Percentiles rank a stretch among this genome's conserved stretches.
phyloP scores from a whole-genome alignment of 2,329 filamentous ascomycete genomes.

The Fusarium pilosicola region DNA sequence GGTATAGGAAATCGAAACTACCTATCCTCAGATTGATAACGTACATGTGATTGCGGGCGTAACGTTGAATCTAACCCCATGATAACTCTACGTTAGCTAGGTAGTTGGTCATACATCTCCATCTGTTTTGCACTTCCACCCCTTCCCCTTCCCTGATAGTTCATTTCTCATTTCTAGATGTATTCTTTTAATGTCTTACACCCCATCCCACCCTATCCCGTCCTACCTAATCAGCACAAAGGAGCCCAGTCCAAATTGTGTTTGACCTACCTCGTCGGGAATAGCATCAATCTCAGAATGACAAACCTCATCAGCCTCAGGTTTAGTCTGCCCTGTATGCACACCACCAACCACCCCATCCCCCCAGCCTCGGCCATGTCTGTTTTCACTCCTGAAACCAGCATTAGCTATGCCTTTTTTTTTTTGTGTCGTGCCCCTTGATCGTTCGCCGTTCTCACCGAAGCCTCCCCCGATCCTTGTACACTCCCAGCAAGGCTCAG shows the following conservation, averaged over 20 bases:
- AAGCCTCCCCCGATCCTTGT: constrained; percentile 14
- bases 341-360: neutral
- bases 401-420: constrained; percentile 1
- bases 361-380: constrained; percentile 3
- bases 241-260: neutral
- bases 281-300: constrained; percentile 27
- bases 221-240: neutral
- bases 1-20: constrained; percentile 7
- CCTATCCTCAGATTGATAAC: neutral
- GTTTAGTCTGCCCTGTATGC: constrained; percentile 1
- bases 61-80: neutral
- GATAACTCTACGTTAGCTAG: neutral
- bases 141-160: constrained; percentile 6
- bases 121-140: constrained; percentile 15
- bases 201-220: neutral
- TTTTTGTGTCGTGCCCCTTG: neutral
- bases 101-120: neutral
- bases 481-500: constrained; percentile 2
- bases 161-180: neutral
- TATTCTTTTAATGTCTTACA: neutral
- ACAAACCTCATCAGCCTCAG: constrained; percentile 8
- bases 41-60: constrained; percentile 19
- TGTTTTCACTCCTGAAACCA: constrained; percentile 22
- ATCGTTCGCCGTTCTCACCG: constrained; percentile 9
- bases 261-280: constrained; percentile 24